Conservation (phyloP, 2,329 filamentous ascomycete species). For the Cercospora sp. region DNA sequence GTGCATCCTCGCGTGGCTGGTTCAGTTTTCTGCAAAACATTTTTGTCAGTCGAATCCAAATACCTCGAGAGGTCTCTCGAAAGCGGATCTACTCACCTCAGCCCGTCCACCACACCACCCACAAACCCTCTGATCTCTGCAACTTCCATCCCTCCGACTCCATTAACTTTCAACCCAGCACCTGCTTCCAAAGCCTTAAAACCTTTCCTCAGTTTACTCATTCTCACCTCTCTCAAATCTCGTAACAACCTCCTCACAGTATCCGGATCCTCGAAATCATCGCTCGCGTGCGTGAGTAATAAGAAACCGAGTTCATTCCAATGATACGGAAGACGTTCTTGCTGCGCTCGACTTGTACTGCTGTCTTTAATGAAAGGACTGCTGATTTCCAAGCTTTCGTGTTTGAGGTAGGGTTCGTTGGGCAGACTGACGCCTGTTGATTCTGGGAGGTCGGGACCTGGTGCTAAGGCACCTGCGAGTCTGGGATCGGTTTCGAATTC, state of each 20-base stretch:
- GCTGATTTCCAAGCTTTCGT: constrained; percentile 34
- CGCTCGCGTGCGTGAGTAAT: constrained; percentile 77
- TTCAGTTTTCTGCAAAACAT: constrained; percentile 65
- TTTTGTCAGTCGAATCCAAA: not conserved
- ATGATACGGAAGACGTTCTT: constrained; percentile 81
- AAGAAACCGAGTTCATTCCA: constrained; percentile 92
- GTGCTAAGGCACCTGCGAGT: constrained; percentile 71
- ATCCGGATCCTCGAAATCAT: constrained; percentile 75
- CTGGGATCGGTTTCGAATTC: constrained; percentile 71
- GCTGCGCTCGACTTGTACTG: constrained; percentile 67
- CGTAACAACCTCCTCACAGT: constrained; percentile 72
- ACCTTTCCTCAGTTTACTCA: constrained; percentile 81
- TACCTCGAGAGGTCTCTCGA: not conserved
- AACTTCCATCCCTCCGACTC: constrained; percentile 90
- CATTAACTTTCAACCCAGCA: constrained; percentile 71
- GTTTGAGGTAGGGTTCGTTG: constrained; percentile 32
- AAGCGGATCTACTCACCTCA: constrained; percentile 51
- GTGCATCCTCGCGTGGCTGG: constrained; percentile 72
- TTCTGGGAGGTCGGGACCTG: constrained; percentile 67
- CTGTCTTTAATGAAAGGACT: constrained; percentile 74
- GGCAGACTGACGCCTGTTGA: constrained; percentile 40
- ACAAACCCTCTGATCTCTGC: constrained; percentile 84
- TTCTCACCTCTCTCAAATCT: constrained; percentile 82
- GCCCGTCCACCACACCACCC: constrained; percentile 79
- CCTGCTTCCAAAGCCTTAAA: constrained; percentile 70